Evolutionary conservation across 139 green algal genomes (phyloP).

Genomic region (Ettlia oleoabundans): DNA sequence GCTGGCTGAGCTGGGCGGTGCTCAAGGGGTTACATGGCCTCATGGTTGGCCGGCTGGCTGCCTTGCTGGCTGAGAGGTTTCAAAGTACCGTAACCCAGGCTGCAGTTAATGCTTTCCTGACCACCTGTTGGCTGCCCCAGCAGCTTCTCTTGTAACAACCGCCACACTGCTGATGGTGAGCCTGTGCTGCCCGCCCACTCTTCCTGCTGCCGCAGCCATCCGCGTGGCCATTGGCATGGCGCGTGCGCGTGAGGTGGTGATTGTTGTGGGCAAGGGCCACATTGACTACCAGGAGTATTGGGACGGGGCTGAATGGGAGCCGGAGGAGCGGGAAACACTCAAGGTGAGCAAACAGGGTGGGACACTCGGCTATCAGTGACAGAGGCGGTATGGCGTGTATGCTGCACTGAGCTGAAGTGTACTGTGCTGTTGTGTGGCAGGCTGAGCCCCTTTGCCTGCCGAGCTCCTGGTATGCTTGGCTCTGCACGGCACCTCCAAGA

Average conservation of each 20-base stretch:
- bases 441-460: too few relatives aligned
- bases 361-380: too few relatives aligned
- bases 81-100: too few relatives aligned
- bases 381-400: too few relatives aligned
- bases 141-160: too few relatives aligned
- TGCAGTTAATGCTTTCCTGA: background rate
- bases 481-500: too few relatives aligned
- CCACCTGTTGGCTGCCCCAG: background rate
- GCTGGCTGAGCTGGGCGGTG: too few relatives aligned
- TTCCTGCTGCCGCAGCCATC: constrained; percentile 78
- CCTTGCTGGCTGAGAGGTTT: too few relatives aligned
- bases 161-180: too few relatives aligned
- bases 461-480: too few relatives aligned
- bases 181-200: too few relatives aligned
- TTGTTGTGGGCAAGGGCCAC: constrained; percentile 92
- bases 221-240: constrained; percentile 94
- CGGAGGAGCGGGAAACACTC: background rate
- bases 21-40: background rate
- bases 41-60: background rate
- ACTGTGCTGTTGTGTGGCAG: background rate
- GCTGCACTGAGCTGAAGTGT: background rate
- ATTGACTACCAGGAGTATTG: constrained; percentile 80
- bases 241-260: constrained; percentile 77
- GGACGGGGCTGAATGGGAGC: constrained; percentile 47
- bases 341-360: constrained; percentile 15